These are phyloP conservation scores for Meyerozyma elateridarum DNA, from an alignment of 1,139 yeast species.

Conservation along the genomic window DNA sequence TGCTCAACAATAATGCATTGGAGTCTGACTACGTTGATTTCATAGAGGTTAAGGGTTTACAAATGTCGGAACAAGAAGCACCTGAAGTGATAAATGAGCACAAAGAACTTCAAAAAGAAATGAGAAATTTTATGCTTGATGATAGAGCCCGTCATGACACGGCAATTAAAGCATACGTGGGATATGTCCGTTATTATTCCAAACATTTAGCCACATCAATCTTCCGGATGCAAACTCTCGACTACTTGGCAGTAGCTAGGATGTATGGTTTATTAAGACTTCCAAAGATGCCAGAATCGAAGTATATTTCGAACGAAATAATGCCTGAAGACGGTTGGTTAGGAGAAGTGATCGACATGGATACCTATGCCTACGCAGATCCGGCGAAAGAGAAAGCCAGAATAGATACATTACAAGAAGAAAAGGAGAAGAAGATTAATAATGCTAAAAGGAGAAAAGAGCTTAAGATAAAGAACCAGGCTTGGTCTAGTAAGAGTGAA, in stretches of 20 bases:
- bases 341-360: slow-evolving; percentile 58
- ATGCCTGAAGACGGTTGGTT: slow-evolving; percentile 74
- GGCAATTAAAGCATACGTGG: slow-evolving; percentile 77
- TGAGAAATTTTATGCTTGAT: slow-evolving; percentile 56
- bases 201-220: slow-evolving; percentile 91
- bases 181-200: slow-evolving; percentile 76
- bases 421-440: slow-evolving; percentile 37
- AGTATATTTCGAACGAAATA: slow-evolving; percentile 40
- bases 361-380: slow-evolving; percentile 60
- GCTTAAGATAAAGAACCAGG: slow-evolving; percentile 49
- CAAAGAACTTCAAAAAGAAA: slow-evolving; percentile 20
- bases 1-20: slow-evolving; percentile 53
- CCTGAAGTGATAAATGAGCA: slow-evolving; percentile 21
- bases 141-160: slow-evolving; percentile 81
- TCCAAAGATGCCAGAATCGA: slow-evolving; percentile 93
- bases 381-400: slow-evolving; percentile 60
- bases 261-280: slow-evolving; percentile 77
- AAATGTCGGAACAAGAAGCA: slow-evolving; percentile 37
- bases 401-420: slow-evolving; percentile 50
- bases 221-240: slow-evolving; percentile 68
- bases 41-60: slow-evolving; percentile 68
- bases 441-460: slow-evolving; percentile 48
- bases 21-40: slow-evolving; percentile 83
- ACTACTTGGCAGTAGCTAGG: slow-evolving; percentile 66
- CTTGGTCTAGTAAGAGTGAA: slow-evolving; percentile 76